A percentile compares a stretch with the other conserved stretches of the same genome.
These are phyloP conservation scores for Coemansia sp. DNA, from an alignment of 192 early-diverging fungal species.

Conservation along the genomic window DNA sequence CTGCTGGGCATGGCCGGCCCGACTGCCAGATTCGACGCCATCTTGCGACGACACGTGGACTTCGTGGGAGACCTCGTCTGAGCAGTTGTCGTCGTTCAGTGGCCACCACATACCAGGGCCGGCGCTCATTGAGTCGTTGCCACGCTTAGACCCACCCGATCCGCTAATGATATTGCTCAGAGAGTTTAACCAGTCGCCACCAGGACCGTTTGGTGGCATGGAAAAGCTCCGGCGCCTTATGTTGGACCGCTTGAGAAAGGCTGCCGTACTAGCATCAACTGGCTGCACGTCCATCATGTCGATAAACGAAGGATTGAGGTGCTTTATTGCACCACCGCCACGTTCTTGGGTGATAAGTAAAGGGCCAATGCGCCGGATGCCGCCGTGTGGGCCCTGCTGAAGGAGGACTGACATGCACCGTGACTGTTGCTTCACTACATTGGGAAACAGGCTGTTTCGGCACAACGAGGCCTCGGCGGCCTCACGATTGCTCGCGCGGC, in stretches of 20 bases:
- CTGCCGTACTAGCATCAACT: slow-evolving; percentile 27
- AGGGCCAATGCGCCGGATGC: slow-evolving; percentile 45
- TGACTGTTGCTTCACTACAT: slow-evolving; percentile 49
- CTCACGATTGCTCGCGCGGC: slow-evolving; percentile 8
- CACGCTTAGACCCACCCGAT: background rate
- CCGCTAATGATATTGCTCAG: slow-evolving; percentile 19
- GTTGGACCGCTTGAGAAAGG: slow-evolving; percentile 39
- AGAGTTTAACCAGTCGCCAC: slow-evolving; percentile 29
- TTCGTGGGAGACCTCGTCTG: slow-evolving; percentile 44
- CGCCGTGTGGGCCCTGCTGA: slow-evolving; percentile 52
- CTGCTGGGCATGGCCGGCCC: background rate
- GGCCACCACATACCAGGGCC: slow-evolving; percentile 55
- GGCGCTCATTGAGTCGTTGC: slow-evolving; percentile 1
- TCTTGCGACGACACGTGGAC: slow-evolving; percentile 33
- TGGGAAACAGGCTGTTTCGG: slow-evolving; percentile 51
- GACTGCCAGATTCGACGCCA: background rate
- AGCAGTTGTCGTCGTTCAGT: slow-evolving; percentile 51
- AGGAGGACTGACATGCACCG: slow-evolving; percentile 49
- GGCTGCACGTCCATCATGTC: slow-evolving; percentile 55
- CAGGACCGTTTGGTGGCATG: slow-evolving; percentile 14
- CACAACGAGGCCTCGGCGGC: slow-evolving; percentile 14
- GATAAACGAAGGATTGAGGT: slow-evolving; percentile 45
- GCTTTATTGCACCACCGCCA: slow-evolving; percentile 36
- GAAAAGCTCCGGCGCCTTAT: slow-evolving; percentile 50
- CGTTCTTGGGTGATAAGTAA: slow-evolving; percentile 45